Base-by-base conservation (phyloP, 345 rosid genomes). In the Gossypium thurberi region DNA sequence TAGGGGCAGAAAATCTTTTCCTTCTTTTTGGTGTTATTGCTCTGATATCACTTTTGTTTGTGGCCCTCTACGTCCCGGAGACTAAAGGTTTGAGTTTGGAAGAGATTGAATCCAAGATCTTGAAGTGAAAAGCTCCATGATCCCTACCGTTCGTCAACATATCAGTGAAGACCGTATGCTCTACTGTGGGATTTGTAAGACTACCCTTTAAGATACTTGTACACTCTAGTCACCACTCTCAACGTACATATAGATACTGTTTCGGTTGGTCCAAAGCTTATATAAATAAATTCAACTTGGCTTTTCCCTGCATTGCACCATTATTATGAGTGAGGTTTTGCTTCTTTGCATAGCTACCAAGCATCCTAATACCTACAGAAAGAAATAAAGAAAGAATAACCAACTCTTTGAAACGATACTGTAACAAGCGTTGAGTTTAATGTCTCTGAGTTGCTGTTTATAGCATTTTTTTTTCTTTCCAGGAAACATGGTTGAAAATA, bases 71-170 rank as follows among this genome's bases (percentile, higher is more conserved):
- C 43, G 96, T 94, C 78, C 98, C 98, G 20, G 98, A 94, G 87
- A 92, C 98, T 48, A 94, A 94, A 85, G 97, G 98, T 56, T 79
- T 94, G 83, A 92, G 98, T 82, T 86, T 92, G 89, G 98, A 94
- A 82, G 97, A 92, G 70, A 94, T 90, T 44, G 97, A 94, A 78
- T 87, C 97, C 28, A 89, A 88, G 81, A 78, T 92, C 82, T 86
- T 86, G 79, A 87, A 89, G 82, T 94, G 88, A 89, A 57, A 72
- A 71, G 53, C 44, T 52, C 63, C 13, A 58, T 33, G 50, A 0
- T 51, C n/a, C 26, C 61, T 13, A 26, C 61, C 2, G 1, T 69
- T 33, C n/a, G 28, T 17, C 42, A 23, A 4, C n/a, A 2, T 28
- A 26, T 69, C 60, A 28, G 43, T 52, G 44, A 44, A 67, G 3